Evolutionary conservation across 106 monocot genomes (phyloP), one percentile per base, ranked within the genome.

Genomic region (Xerophyta viscosa): DNA sequence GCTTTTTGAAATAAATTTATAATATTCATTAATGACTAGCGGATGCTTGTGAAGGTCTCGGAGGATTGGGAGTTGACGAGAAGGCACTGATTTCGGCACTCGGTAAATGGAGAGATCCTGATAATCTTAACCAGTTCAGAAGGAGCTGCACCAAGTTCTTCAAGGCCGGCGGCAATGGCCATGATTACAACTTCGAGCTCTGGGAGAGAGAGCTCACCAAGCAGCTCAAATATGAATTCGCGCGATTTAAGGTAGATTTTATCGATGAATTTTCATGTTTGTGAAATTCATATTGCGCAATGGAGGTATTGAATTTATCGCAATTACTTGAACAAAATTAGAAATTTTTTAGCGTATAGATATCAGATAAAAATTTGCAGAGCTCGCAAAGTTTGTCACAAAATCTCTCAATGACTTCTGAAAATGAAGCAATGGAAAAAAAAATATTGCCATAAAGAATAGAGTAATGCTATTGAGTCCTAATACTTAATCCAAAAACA

Each of bases 211-310:
- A 66, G 24, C 67, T 56, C 65, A 24, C 75, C 29, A 58, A 48
- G 42, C 59, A 37, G 20, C 62, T 78, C 15, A 54, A 78, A 58
- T 27, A 56, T 20, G 85, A 85, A 28, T 80, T 80, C 37, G 67
- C 76, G 0, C 68, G 85, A 17, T 80, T 85, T 57, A 85, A 76
- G 79, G 84, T 71, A 57, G n/a, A n/a, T n/a, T n/a, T n/a, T n/a
- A n/a, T n/a, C n/a, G n/a, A n/a, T n/a, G n/a, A n/a, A n/a, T n/a
- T n/a, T n/a, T n/a, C n/a, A n/a, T n/a, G n/a, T n/a, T n/a, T n/a
- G n/a, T n/a, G n/a, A n/a, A n/a, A n/a, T n/a, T n/a, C n/a, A n/a
- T n/a, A n/a, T n/a, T n/a, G n/a, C n/a, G n/a, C n/a, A n/a, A n/a
- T n/a, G n/a, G n/a, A n/a, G n/a, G n/a, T n/a, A n/a, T n/a, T n/a